Base-by-base conservation (phyloP, 495 filamentous ascomycete genomes). In the Elasticomyces elasticus region DNA sequence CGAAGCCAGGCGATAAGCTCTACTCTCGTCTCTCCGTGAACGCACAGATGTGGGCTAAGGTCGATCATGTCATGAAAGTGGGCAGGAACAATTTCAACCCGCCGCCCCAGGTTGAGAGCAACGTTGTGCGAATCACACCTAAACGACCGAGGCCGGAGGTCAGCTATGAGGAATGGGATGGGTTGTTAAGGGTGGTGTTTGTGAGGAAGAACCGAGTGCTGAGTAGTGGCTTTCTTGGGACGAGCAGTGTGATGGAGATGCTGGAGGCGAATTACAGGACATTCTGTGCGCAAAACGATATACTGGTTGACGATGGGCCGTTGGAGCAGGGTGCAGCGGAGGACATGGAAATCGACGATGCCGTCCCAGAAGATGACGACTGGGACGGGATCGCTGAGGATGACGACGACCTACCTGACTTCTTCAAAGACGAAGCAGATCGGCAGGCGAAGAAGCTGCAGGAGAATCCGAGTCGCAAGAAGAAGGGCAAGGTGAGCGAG, bases 71-170 rank as follows among this genome's bases (percentile, higher is more conserved):
- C 61, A 85, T 90, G 80, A 94, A 94, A 72, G 89, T 95, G 26
- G 88, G 89, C 27, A 83, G 83, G 59, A 90, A 91, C 68, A 97
- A 96, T 72, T 96, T 94, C 76, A 89, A 85, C 62, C 92, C 92
- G 1, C 90, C 91, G 19, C 91, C 91, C 10, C 77, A 85, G 63
- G 91, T 97, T 19, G 91, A 97, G 69, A 85, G 80, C 12, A 87
- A 81, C 52, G 88, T 90, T n/a, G 77, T 89, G 46, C 68, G 82
- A 28, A 74, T 95, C 44, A 80, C 86, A 56, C 84, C 83, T 9
- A 89, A 95, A 72, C 74, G 79, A 27, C 89, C 89, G 13, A 68
- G 89, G 20, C 92, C 91, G 42, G 79, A 86, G 53, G 85, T 95
- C 47, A 86, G 81, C 60, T 96, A 90, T 66, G 87, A 94, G 45